phyloP scores from a whole-genome alignment of 2,329 filamentous ascomycete species.

The Penicillium sp. region DNA sequence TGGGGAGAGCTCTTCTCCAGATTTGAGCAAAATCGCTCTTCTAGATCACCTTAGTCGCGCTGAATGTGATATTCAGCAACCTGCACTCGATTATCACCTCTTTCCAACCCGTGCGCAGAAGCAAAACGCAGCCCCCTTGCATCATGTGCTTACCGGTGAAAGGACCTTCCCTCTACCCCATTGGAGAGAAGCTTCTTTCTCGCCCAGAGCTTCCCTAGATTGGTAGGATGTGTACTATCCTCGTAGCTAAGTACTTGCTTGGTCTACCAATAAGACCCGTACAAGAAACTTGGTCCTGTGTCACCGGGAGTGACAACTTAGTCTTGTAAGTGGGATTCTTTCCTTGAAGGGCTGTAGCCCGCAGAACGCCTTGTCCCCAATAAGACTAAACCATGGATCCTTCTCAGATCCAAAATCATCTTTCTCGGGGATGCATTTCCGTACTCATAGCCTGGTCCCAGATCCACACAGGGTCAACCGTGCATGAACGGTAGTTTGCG shows the following conservation, averaged over 20 bases:
- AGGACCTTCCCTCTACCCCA: constrained; percentile 2
- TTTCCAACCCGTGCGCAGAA: constrained; percentile 15
- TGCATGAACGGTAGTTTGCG: constrained; percentile 25
- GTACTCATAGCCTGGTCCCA: neutral
- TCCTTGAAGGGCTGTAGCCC: neutral
- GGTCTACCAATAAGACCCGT: neutral
- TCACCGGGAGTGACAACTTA: neutral
- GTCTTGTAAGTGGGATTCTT: neutral
- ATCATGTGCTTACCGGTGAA: constrained; percentile 12
- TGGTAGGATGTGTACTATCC: neutral
- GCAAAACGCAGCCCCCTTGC: constrained; percentile 19
- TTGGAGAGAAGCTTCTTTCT: constrained; percentile 12
- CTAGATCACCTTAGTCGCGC: neutral
- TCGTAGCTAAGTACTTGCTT: neutral
- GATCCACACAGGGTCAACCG: constrained; percentile 7
- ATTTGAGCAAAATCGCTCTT: neutral
- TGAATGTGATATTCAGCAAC: constrained; percentile 11
- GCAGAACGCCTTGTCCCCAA: neutral
- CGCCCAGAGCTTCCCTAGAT: neutral
- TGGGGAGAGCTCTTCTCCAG: neutral
- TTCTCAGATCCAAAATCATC: neutral
- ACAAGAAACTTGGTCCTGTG: neutral
- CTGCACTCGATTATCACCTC: constrained; percentile 3
- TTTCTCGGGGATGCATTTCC: constrained; percentile 1
- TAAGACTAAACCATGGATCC: neutral